phyloP scores from a whole-genome alignment of 441 rosid species.

The Rhodomyrtus psidioides region DNA sequence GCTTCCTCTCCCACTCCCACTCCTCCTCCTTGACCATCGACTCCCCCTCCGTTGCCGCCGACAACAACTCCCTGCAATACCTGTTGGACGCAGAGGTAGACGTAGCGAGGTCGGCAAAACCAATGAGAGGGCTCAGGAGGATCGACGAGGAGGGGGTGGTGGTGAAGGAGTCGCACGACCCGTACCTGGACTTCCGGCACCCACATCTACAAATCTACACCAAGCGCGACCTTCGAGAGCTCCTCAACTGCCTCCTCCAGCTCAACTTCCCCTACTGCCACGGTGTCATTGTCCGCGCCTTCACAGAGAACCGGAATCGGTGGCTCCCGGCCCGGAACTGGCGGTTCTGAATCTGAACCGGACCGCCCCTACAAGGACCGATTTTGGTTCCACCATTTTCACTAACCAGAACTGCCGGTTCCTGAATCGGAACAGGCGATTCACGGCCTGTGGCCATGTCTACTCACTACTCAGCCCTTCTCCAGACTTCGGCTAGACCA shows the following conservation, averaged over 20 bases:
- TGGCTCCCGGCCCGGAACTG: slow-evolving; percentile 28
- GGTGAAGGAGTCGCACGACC: slow-evolving; percentile 67
- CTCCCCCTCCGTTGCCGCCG: slow-evolving; percentile 11
- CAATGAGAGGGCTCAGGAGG: slow-evolving; percentile 40
- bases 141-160: slow-evolving; percentile 42
- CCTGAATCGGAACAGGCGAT: too few species aligned
- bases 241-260: slow-evolving; percentile 52
- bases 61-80: slow-evolving; percentile 5
- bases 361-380: too few species aligned
- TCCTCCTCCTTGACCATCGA: slow-evolving; percentile 13
- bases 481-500: too few species aligned
- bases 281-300: slow-evolving; percentile 51
- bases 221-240: slow-evolving; percentile 52
- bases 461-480: too few species aligned
- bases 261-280: slow-evolving; percentile 66
- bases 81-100: slow-evolving; percentile 16
- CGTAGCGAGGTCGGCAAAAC: background rate
- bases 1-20: slow-evolving; percentile 21
- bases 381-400: too few species aligned
- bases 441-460: too few species aligned
- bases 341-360: too few species aligned
- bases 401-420: too few species aligned
- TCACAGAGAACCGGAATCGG: slow-evolving; percentile 75
- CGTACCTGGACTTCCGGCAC: slow-evolving; percentile 59
- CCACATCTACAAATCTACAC: slow-evolving; percentile 62